Evolutionary conservation across 2,329 filamentous ascomycete species (phyloP), one percentile per base, ranked within the genome.

Genomic region (Aspergillus thermomutatus): DNA sequence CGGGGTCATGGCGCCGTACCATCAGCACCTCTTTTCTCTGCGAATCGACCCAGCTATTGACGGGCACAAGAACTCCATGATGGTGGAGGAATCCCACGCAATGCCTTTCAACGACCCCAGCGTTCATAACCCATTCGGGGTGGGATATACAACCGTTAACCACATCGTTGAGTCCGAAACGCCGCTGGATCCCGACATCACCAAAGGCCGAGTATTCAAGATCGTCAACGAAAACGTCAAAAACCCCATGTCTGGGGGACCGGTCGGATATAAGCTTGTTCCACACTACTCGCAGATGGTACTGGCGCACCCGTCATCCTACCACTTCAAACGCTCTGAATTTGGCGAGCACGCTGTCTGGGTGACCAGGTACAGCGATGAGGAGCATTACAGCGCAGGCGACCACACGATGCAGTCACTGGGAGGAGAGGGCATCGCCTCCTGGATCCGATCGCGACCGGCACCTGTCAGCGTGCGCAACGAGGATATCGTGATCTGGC

Each of bases 241-340:
- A 19, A 86, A 86, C 66, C 72, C 78, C 0, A 66, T 84, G 55
- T 84, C 82, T 26, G 74, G 75, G 5, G 76, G 77, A 1, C 75
- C 80, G 0, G 79, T 84, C 1, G 80, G 75, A 0, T 86, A 83
- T 68, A 85, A 83, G 60, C 74, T 86, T 49, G 69, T 77, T 53
- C 74, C 78, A 0, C 77, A 75, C 4, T 78, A 80, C 8, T 84
- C 81, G 66, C 83, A 86, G 64, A 78, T 82, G 62, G 76, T 86
- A 34, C 74, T 86, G 5, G 80, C 83, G 0, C 75, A 83, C 58
- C 68, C 77, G 3, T 67, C 73, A 1, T 78, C 75, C 17, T 80
- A 74, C 68, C 77, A 83, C 63, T 69, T 70, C 52, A 76, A 74
- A 56, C 75, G 81, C 11, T 80, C 80, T 8, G 80, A 82, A 59